phyloP scores from a whole-genome alignment of 2,329 filamentous ascomycete species.

The Colletotrichum sidae region DNA sequence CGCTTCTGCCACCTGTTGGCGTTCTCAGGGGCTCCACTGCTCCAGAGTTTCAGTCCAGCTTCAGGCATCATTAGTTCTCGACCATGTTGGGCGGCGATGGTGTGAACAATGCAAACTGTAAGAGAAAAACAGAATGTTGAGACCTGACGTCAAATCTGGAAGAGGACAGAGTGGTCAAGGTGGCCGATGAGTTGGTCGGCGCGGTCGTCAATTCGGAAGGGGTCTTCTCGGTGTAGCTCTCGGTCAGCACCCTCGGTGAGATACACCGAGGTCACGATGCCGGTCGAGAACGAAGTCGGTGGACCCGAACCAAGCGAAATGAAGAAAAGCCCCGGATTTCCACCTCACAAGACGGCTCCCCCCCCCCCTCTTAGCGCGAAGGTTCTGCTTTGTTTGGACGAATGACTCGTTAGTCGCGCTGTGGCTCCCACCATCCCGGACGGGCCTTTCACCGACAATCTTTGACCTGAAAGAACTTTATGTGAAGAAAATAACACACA shows the following conservation, averaged over 20 bases:
- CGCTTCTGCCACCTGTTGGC: too few relatives aligned
- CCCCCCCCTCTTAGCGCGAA: slow-evolving; percentile 1
- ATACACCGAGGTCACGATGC: too few relatives aligned
- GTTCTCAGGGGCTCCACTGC: not conserved
- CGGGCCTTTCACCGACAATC: slow-evolving; percentile 27
- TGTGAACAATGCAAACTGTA: too few relatives aligned
- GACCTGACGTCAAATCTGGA: too few relatives aligned
- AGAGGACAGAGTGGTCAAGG: too few relatives aligned
- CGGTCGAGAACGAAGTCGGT: not conserved
- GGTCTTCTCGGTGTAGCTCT: not conserved
- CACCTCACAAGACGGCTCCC: not conserved
- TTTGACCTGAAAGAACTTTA: not conserved
- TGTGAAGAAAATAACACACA: not conserved
- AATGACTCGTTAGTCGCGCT: slow-evolving; percentile 25
- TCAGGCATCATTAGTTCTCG: not conserved
- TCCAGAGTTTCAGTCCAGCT: slow-evolving; percentile 7
- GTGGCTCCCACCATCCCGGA: slow-evolving; percentile 11
- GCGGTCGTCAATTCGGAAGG: not conserved
- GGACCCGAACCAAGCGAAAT: slow-evolving; percentile 27
- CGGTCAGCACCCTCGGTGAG: slow-evolving; percentile 9
- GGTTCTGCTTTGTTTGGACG: slow-evolving; percentile 15
- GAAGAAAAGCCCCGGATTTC: slow-evolving; percentile 1
- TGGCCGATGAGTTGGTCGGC: too few relatives aligned
- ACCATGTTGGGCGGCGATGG: not conserved
- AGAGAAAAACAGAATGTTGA: too few relatives aligned